Percentiles rank a stretch among this genome's conserved stretches.
Evolutionary conservation across 192 early-diverging fungal genomes (phyloP).

Genomic region (Backusella macrospora): DNA sequence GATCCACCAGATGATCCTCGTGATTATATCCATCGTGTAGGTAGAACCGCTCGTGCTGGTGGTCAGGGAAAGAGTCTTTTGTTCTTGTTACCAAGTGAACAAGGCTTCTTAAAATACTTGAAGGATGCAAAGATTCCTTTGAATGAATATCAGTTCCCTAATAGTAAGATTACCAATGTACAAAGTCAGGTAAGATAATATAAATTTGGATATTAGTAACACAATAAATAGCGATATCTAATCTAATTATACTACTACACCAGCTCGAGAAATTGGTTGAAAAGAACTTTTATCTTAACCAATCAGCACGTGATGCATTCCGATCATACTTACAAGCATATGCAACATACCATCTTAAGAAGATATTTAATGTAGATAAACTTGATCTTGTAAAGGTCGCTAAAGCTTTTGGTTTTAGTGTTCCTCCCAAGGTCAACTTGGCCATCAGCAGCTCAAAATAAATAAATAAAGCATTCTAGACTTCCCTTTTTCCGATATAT

Average conservation of each 20-base stretch:
- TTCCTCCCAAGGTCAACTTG: constrained; percentile 94
- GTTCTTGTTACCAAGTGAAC: constrained; percentile 91
- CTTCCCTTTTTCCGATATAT: background rate
- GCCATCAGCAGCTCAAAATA: constrained; percentile 42
- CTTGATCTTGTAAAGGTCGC: constrained; percentile 93
- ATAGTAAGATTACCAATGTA: constrained; percentile 93
- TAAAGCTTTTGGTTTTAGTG: constrained; percentile 93
- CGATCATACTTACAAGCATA: constrained; percentile 96
- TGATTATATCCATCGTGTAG: constrained; percentile 95
- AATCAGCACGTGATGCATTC: constrained; percentile 94
- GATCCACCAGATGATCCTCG: constrained; percentile 99
- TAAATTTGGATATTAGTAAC: too few relatives aligned
- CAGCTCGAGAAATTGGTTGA: constrained; percentile 90
- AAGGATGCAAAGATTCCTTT: constrained; percentile 99
- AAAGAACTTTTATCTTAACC: constrained; percentile 98
- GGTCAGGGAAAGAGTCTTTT: constrained; percentile 89
- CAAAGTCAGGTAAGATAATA: constrained; percentile 65
- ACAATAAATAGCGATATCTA: too few relatives aligned
- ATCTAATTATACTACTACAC: constrained; percentile 38
- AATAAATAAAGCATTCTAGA: background rate
- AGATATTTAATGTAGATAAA: constrained; percentile 91
- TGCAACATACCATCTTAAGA: constrained; percentile 93
- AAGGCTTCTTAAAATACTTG: constrained; percentile 94
- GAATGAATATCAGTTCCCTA: constrained; percentile 99
- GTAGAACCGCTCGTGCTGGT: constrained; percentile 94